Conservation (phyloP, 2,329 filamentous ascomycete genomes). For the Fusarium duplospermum region DNA sequence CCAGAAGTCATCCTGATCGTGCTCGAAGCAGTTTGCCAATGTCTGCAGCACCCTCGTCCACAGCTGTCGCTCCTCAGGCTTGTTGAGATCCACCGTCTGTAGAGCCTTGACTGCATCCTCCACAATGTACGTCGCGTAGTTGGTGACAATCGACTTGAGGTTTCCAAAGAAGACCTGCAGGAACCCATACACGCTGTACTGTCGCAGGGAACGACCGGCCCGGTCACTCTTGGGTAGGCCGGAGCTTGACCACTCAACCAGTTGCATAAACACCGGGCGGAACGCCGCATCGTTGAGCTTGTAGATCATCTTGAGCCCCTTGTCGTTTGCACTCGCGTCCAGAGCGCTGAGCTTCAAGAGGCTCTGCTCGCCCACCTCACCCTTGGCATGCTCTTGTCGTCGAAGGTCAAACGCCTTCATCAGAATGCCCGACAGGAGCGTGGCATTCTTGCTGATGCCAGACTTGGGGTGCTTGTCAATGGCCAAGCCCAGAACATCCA, state of each 20-base stretch:
- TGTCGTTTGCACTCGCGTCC: slow-evolving; percentile 74
- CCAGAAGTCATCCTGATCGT: slow-evolving; percentile 97
- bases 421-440: slow-evolving; percentile 74
- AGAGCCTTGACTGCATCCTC: slow-evolving; percentile 79
- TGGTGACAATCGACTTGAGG: slow-evolving; percentile 93
- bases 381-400: slow-evolving; percentile 62
- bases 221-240: slow-evolving; percentile 72
- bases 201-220: slow-evolving; percentile 68
- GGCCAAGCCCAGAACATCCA: slow-evolving; percentile 76
- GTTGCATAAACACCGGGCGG: slow-evolving; percentile 86
- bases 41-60: slow-evolving; percentile 78
- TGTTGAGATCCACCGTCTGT: slow-evolving; percentile 59
- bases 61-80: slow-evolving; percentile 65
- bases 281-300: slow-evolving; percentile 96
- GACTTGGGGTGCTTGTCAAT: slow-evolving; percentile 84
- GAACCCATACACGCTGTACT: slow-evolving; percentile 85
- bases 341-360: slow-evolving; percentile 66
- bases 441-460: slow-evolving; percentile 79
- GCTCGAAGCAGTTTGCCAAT: slow-evolving; percentile 80
- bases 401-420: slow-evolving; percentile 73
- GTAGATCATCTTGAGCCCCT: slow-evolving; percentile 89
- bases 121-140: slow-evolving; percentile 87
- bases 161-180: slow-evolving; percentile 82
- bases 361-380: slow-evolving; percentile 57
- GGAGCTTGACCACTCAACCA: slow-evolving; percentile 83